These are phyloP conservation scores for Lepiota brunneoincarnata DNA, from an alignment of 768 basidiomycete species.

Conservation along the genomic window DNA sequence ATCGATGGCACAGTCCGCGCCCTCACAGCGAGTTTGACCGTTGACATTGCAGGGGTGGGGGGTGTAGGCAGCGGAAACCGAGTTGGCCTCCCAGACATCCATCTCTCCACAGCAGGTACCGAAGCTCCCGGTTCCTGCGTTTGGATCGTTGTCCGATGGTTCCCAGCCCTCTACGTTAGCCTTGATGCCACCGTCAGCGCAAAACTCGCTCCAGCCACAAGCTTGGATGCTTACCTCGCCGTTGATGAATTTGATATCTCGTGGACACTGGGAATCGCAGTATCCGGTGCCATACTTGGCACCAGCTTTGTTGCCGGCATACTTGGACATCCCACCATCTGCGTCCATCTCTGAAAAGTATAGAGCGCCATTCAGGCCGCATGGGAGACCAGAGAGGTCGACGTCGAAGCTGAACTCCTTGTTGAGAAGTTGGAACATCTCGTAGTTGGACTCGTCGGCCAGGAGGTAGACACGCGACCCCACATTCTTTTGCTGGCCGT, in stretches of 20 bases:
- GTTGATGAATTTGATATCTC: conserved; percentile 21
- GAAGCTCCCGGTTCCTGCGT: conserved; percentile 18
- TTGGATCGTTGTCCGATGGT: conserved; percentile 16
- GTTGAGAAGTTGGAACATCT: conserved; percentile 21
- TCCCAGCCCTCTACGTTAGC: conserved; percentile 18
- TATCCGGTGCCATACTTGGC: conserved; percentile 23
- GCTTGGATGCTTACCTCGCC: conserved; percentile 13
- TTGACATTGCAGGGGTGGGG: conserved; percentile 20
- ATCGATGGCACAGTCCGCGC: conserved; percentile 13
- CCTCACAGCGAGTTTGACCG: conserved; percentile 17
- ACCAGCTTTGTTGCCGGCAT: conserved; percentile 19
- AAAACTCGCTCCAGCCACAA: neutral
- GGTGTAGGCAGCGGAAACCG: conserved; percentile 19
- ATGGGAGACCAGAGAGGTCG: conserved; percentile 19
- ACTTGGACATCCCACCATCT: conserved; percentile 18
- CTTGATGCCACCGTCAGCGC: conserved; percentile 2
- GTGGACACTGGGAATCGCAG: conserved; percentile 22
- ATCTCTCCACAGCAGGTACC: conserved; percentile 23
- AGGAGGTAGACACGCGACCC: conserved; percentile 20
- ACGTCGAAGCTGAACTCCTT: conserved; percentile 22
- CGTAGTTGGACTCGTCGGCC: conserved; percentile 16
- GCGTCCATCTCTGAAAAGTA: conserved; percentile 20
- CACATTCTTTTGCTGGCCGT: conserved; percentile 16
- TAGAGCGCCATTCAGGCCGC: conserved; percentile 19
- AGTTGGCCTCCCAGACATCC: conserved; percentile 25